These are phyloP conservation scores for Cucurbita argyrosperma DNA, from an alignment of 306 rosid species.

Conservation along the genomic window DNA sequence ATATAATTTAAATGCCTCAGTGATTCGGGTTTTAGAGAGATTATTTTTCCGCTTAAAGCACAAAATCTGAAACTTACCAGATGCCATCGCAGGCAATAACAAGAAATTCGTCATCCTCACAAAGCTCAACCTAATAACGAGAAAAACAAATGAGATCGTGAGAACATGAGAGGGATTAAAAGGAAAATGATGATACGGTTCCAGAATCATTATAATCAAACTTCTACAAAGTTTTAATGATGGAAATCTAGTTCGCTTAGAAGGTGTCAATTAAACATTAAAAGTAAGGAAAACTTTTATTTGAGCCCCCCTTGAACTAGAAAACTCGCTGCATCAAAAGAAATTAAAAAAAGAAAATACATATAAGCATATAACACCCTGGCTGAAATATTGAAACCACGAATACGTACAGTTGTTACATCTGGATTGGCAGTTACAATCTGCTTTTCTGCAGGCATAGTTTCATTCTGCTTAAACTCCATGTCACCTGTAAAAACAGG, in stretches of 20 bases:
- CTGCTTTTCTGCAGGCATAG: slow-evolving; percentile 75
- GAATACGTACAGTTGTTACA: slow-evolving; percentile 42
- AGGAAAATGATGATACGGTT: background rate
- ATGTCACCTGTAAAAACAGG: slow-evolving; percentile 46
- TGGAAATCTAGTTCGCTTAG: too few species aligned
- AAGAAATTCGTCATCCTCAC: slow-evolving; percentile 82
- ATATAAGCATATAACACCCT: background rate
- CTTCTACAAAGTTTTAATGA: background rate
- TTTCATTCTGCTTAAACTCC: slow-evolving; percentile 80
- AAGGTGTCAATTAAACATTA: too few species aligned
- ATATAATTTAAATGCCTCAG: background rate
- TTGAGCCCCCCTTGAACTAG: too few species aligned
- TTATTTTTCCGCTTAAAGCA: background rate
- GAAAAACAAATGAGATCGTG: background rate
- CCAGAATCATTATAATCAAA: background rate
- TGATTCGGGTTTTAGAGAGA: background rate
- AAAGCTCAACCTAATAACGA: slow-evolving; percentile 54
- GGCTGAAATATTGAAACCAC: background rate
- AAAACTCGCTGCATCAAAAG: too few species aligned
- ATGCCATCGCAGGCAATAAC: slow-evolving; percentile 95
- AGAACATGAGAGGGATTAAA: background rate
- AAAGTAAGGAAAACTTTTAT: too few species aligned
- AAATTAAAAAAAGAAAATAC: too few species aligned
- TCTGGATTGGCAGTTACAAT: slow-evolving; percentile 82
- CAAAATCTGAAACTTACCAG: slow-evolving; percentile 40